Conservation (phyloP, 768 basidiomycete species). For the Leccinum uliginosum region DNA sequence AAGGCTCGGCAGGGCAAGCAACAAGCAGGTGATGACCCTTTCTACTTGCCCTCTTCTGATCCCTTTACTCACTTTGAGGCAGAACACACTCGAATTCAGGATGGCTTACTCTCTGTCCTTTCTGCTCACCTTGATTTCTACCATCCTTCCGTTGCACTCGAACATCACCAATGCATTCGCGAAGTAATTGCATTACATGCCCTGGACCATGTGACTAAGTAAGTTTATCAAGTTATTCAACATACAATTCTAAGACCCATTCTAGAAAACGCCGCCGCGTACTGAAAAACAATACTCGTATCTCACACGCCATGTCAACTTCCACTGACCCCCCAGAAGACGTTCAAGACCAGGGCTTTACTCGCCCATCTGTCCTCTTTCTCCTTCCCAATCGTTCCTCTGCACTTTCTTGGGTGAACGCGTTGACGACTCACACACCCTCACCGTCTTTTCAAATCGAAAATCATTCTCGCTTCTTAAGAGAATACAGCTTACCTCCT, state of each 20-base stretch:
- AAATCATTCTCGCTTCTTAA: conserved; percentile 75
- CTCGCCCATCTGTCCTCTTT: conserved; percentile 89
- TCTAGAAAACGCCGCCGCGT: conserved; percentile 83
- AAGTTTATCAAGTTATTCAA: conserved; percentile 1
- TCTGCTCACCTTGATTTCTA: conserved; percentile 76
- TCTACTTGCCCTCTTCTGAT: neutral
- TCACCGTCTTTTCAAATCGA: conserved; percentile 76
- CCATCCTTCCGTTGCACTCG: conserved; percentile 59
- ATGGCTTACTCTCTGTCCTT: conserved; percentile 61
- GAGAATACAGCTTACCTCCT: conserved; percentile 79
- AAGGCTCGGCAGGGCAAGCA: conserved; percentile 49
- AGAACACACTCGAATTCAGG: conserved; percentile 57
- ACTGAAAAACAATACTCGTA: conserved; percentile 90
- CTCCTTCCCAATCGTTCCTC: conserved; percentile 92
- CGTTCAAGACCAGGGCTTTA: conserved; percentile 95
- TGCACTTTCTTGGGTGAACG: conserved; percentile 78
- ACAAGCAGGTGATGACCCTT: conserved; percentile 40
- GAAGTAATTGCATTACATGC: conserved; percentile 75
- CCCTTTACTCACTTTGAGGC: conserved; percentile 4
- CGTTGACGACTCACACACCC: conserved; percentile 73
- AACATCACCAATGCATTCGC: conserved; percentile 57
- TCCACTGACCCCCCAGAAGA: conserved; percentile 60
- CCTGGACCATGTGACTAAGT: conserved; percentile 91
- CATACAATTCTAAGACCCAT: neutral
- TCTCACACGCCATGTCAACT: conserved; percentile 65